Base-by-base conservation (phyloP, 345 rosid genomes). In the Salix suchowensis region DNA sequence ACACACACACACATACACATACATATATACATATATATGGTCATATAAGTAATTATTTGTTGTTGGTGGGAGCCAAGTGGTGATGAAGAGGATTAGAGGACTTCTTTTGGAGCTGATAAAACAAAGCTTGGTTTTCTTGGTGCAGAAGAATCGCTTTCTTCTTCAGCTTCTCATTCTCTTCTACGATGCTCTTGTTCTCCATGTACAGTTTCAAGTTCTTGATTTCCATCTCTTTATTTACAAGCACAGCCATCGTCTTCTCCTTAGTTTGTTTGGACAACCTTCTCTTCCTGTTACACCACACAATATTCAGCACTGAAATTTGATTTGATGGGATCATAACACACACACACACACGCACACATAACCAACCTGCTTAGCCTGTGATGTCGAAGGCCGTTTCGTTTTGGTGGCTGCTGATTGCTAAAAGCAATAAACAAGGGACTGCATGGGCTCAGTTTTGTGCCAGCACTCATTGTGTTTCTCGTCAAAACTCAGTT, bases 161-260 rank as follows among this genome's bases (percentile, higher is more conserved):
- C 76, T 79, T 87, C 67, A 94, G 87, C 86, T 79, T 87, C 85
- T 94, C 89, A 48, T 92, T 94, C 84, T 88, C 93, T 79, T 81
- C 73, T 37, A 86, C 86, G 77, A 95, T 89, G 79, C 83, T 85
- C 70, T 83, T 87, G 77, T 95, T 95, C 91, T 89, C 79, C 84
- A 85, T 69, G 79, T 87, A 87, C 40, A 95, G 89, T 80, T 72
- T 89, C 84, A 89, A 18, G 83, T 92, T 94, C 72, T 80, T 82
- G 71, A 87, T 83, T 76, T 86, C 87, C 86, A 90, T 85, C 71
- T 80, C 79, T 15, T 78, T 86, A 68, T 80, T 78, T 19, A 50
- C 50, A 3, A 46, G 52, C 4, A 23, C 28, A 12, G 15, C 72
- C 62, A 10, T 24, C 68, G n/a, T 78, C 79, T 64, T 79, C 76